Conservation (phyloP, 306 rosid species). For the Cucurbita argyrosperma region DNA sequence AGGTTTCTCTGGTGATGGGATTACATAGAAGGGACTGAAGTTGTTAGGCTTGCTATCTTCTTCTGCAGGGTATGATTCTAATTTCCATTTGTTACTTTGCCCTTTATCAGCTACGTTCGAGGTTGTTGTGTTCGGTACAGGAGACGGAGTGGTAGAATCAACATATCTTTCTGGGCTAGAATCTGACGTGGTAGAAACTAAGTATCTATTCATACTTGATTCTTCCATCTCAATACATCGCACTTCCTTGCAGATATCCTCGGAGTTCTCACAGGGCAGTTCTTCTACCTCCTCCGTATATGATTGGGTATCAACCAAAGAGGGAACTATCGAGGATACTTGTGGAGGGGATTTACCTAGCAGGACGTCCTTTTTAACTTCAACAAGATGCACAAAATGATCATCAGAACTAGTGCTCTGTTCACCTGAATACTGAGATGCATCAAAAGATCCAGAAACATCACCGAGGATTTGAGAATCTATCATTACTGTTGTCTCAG, state of each 20-base stretch:
- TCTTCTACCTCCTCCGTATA: slow-evolving; percentile 31
- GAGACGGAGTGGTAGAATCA: slow-evolving; percentile 36
- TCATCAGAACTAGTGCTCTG: slow-evolving; percentile 54
- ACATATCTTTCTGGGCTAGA: slow-evolving; percentile 27
- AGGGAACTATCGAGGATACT: slow-evolving; percentile 14
- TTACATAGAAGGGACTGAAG: slow-evolving; percentile 20
- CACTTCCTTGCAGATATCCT: slow-evolving; percentile 61
- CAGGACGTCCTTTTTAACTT: slow-evolving; percentile 38
- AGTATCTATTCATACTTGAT: slow-evolving; percentile 15
- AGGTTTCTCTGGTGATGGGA: slow-evolving; percentile 31
- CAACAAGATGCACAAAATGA: slow-evolving; percentile 44
- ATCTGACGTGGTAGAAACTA: slow-evolving; percentile 21
- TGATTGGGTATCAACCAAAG: slow-evolving; percentile 20
- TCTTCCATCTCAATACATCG: slow-evolving; percentile 66
- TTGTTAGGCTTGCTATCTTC: slow-evolving; percentile 20
- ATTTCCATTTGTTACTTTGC: slow-evolving; percentile 18
- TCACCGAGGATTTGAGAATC: slow-evolving; percentile 18
- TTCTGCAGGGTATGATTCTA: slow-evolving; percentile 21
- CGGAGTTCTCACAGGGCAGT: slow-evolving; percentile 32
- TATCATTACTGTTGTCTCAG: slow-evolving; percentile 17
- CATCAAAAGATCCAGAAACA: slow-evolving; percentile 48
- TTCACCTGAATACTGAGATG: slow-evolving; percentile 63
- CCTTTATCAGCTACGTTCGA: slow-evolving; percentile 24
- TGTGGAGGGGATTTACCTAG: slow-evolving; percentile 29
- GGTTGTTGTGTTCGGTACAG: slow-evolving; percentile 24